Percentiles rank a stretch among this genome's conserved stretches.
Conservation (phyloP, 2,329 filamentous ascomycete genomes). For the Macrophomina pseudophaseolina region DNA sequence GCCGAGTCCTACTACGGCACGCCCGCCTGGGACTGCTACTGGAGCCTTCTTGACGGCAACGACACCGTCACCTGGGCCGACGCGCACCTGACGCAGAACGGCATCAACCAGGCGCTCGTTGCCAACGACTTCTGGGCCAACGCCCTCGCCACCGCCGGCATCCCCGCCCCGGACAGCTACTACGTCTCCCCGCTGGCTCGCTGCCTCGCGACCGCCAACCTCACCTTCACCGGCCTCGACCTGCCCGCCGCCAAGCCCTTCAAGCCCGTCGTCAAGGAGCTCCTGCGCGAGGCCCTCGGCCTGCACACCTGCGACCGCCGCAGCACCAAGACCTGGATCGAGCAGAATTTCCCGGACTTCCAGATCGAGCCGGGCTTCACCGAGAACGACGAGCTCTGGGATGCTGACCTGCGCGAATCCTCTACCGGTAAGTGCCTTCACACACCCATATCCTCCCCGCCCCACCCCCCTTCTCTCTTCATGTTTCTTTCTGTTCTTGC, state of each 20-base stretch:
- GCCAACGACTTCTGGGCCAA: conserved; percentile 65
- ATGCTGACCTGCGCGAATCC: conserved; percentile 32
- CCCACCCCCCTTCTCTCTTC: too few species aligned
- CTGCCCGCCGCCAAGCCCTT: conserved; percentile 60
- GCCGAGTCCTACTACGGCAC: conserved; percentile 72
- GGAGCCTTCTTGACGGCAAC: conserved; percentile 68
- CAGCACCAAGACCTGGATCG: conserved; percentile 60
- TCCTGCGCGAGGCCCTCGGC: conserved; percentile 68
- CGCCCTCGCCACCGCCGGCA: conserved; percentile 58
- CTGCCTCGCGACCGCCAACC: conserved; percentile 66
- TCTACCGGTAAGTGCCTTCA: conserved; percentile 5
- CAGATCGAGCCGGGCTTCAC: conserved; percentile 65
- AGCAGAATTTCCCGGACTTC: conserved; percentile 57
- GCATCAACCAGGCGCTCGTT: conserved; percentile 61
- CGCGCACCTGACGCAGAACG: conserved; percentile 63
- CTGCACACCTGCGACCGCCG: conserved; percentile 73
- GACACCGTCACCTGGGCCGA: conserved; percentile 68
- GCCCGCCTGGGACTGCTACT: conserved; percentile 73
- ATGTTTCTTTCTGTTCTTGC: too few species aligned
- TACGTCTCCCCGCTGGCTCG: conserved; percentile 69
- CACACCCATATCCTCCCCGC: too few species aligned
- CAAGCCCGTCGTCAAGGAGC: conserved; percentile 66
- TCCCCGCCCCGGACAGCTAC: conserved; percentile 67
- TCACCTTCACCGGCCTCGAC: conserved; percentile 63
- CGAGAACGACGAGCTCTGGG: conserved; percentile 63